Conservation (phyloP, 2,329 filamentous ascomycete species). For the Microsporum ferrugineum region DNA sequence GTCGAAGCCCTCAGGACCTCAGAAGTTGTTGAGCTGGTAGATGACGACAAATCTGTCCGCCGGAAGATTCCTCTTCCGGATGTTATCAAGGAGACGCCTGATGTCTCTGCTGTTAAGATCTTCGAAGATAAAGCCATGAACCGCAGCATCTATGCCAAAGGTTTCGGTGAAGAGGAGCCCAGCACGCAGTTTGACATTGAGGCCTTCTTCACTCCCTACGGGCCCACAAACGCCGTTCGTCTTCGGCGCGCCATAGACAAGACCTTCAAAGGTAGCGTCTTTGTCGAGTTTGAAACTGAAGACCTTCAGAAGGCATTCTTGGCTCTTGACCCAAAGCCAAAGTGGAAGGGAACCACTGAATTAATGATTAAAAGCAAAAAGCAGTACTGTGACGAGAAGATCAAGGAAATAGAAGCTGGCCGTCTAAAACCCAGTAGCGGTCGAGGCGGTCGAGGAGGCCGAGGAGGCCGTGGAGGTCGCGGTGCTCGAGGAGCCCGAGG, state of each 20-base stretch:
- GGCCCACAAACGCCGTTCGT: slow-evolving; percentile 68
- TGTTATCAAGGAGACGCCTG: slow-evolving; percentile 43
- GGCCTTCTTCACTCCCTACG: slow-evolving; percentile 74
- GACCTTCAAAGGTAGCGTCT: slow-evolving; percentile 90
- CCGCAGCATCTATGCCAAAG: slow-evolving; percentile 81
- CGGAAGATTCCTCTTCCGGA: slow-evolving; percentile 61
- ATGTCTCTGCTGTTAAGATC: slow-evolving; percentile 42
- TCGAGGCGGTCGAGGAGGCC: slow-evolving; percentile 23
- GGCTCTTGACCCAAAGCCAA: slow-evolving; percentile 64
- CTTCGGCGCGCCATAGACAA: slow-evolving; percentile 64
- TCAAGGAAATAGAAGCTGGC: slow-evolving; percentile 58
- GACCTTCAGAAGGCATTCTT: slow-evolving; percentile 73
- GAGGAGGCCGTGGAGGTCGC: slow-evolving; percentile 16
- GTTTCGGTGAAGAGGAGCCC: slow-evolving; percentile 74
- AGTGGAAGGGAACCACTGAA: slow-evolving; percentile 63
- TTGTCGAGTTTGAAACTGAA: slow-evolving; percentile 78
- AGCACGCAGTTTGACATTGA: slow-evolving; percentile 90
- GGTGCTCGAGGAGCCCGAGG: slow-evolving; percentile 17
- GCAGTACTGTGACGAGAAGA: slow-evolving; percentile 72
- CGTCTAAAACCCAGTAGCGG: slow-evolving; percentile 51
- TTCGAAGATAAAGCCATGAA: slow-evolving; percentile 56
- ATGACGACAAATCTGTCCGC: slow-evolving; percentile 59
- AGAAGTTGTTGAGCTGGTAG: slow-evolving; percentile 58
- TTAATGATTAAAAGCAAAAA: slow-evolving; percentile 79
- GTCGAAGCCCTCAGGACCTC: slow-evolving; percentile 74